phyloP scores from a whole-genome alignment of 2,329 filamentous ascomycete species.

The Verticillium dahliae region DNA sequence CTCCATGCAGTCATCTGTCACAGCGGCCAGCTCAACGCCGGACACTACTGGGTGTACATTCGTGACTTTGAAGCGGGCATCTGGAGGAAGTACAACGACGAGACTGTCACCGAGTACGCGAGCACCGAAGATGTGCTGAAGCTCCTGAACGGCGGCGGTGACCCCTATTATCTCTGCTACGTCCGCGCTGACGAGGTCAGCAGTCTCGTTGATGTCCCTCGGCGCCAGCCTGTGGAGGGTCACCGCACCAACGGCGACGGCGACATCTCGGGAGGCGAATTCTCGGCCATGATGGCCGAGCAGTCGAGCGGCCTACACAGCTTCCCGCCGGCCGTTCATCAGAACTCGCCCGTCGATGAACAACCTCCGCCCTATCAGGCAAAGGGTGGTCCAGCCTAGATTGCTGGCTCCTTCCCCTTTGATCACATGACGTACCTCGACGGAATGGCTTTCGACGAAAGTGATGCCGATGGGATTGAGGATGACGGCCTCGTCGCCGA shows the following conservation, averaged over 20 bases:
- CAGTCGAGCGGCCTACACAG: background rate
- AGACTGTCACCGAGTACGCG: conserved; percentile 63
- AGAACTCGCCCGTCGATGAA: background rate
- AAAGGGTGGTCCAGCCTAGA: background rate
- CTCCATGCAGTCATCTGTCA: conserved; percentile 94
- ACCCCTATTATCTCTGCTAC: conserved; percentile 79
- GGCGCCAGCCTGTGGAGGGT: background rate
- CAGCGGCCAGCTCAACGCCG: conserved; percentile 63
- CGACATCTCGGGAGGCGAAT: background rate
- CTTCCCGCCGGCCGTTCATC: background rate
- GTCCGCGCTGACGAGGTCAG: conserved; percentile 62
- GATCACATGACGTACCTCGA: background rate
- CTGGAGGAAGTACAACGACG: conserved; percentile 95
- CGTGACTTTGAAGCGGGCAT: conserved; percentile 71
- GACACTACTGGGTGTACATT: conserved; percentile 97
- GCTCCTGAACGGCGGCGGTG: conserved; percentile 60
- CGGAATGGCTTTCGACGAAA: background rate
- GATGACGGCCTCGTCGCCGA: background rate
- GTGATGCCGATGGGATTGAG: background rate
- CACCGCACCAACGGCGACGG: background rate
- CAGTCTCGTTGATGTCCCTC: conserved; percentile 40
- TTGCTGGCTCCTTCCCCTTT: background rate
- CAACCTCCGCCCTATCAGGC: background rate
- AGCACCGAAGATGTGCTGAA: conserved; percentile 64
- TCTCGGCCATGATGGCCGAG: background rate